Conservation (phyloP, 768 basidiomycete species). For the Ephemerocybe angulata region DNA sequence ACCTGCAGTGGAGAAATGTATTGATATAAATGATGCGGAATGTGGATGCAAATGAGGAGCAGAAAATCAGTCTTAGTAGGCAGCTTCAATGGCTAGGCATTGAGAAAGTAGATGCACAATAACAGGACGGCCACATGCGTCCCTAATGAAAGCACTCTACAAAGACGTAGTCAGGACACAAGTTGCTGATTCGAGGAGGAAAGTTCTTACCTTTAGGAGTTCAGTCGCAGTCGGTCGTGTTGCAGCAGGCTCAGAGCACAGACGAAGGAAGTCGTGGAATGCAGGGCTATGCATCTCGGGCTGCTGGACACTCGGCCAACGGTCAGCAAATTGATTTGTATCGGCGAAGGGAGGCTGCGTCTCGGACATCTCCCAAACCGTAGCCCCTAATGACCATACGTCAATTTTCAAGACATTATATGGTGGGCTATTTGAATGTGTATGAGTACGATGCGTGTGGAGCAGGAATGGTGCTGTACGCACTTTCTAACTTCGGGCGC, state of each 20-base stretch:
- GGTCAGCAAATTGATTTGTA: slow-evolving; percentile 50
- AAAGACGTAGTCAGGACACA: not conserved
- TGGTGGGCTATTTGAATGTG: slow-evolving; percentile 44
- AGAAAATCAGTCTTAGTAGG: slow-evolving; percentile 17
- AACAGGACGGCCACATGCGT: slow-evolving; percentile 65
- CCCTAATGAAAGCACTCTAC: slow-evolving; percentile 60
- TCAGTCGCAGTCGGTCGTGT: slow-evolving; percentile 55
- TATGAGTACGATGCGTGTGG: not conserved
- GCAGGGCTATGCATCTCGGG: slow-evolving; percentile 60
- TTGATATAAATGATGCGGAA: slow-evolving; percentile 10
- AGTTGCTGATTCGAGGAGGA: not conserved
- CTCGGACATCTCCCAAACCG: slow-evolving; percentile 79
- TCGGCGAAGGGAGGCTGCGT: slow-evolving; percentile 70
- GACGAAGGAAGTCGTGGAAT: slow-evolving; percentile 69
- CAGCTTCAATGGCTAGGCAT: slow-evolving; percentile 64
- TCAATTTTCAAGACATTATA: slow-evolving; percentile 77
- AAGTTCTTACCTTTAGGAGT: slow-evolving; percentile 51
- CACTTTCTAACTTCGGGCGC: slow-evolving; percentile 77
- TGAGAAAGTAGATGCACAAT: slow-evolving; percentile 63
- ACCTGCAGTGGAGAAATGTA: slow-evolving; percentile 9
- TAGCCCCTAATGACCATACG: slow-evolving; percentile 79
- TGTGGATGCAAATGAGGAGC: slow-evolving; percentile 8
- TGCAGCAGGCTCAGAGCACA: slow-evolving; percentile 60
- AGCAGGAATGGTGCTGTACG: slow-evolving; percentile 19
- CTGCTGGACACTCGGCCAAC: slow-evolving; percentile 61